Base-by-base conservation (phyloP, 2,329 filamentous ascomycete genomes). In the Penicillium aurantiogriseum region DNA sequence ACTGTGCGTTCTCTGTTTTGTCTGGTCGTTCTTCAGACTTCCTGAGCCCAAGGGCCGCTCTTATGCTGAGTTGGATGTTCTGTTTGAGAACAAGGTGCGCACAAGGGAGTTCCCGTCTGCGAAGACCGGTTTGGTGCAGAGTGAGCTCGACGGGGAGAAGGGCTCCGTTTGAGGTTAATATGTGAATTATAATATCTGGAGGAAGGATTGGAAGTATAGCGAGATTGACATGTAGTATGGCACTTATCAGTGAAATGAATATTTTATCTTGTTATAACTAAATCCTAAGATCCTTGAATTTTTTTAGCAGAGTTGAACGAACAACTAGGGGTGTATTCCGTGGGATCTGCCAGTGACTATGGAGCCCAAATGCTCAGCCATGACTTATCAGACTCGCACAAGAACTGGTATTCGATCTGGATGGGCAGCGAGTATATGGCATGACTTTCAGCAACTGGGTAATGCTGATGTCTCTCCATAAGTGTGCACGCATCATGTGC, bases 1-100 rank as follows among this genome's bases (percentile, higher is more conserved):
- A 1, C 85, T 89, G 51, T 91, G 88, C 74, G 87, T 90, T 75
- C 74, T 85, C 54, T 92, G 88, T 76, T 84, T 90, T 68, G 74
- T 92, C 23, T 94, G 91, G 77, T 87, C 86, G 0, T 92, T 85
- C 71, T 91, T 90, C 77, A 81, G 88, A 13, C 77, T 91, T 0
- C 90, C 90, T 0, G 90, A 94, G 71, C 89, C 90, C 0, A 79
- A 80, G 5, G 91, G 88, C 5, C 84, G 90, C 39, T 88, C 88
- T 0, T 95, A 91, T 69, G 90, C 89, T 11, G 90, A 95, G 74
- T 77, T 95, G 54, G 90, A 95, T 73, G 69, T 92, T 46, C 77
- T 95, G 43, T 95, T 95, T 67, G 88, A 93, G 76, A 80, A 83
- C 63, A 78, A 82, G 2, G 76, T 57, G 91, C 33, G 81, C 61